phyloP scores from a whole-genome alignment of 768 basidiomycete species.

The Mycena galopus region DNA sequence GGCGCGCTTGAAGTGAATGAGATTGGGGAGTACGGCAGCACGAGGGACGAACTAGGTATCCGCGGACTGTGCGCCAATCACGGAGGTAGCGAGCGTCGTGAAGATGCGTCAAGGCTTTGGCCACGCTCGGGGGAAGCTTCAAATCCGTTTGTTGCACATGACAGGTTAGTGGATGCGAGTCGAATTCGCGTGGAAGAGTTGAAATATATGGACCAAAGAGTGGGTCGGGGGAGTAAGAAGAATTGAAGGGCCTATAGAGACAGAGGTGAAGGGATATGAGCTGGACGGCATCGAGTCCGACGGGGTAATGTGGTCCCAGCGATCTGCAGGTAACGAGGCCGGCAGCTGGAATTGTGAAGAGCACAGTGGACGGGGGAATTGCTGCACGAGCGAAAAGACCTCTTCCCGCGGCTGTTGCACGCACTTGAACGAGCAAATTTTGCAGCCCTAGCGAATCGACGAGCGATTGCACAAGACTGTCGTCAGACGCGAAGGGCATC shows the following conservation, averaged over 20 bases:
- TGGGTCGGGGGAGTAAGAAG: constrained; percentile 62
- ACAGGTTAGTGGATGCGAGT: constrained; percentile 79
- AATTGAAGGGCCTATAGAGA: constrained; percentile 67
- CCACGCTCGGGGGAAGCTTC: constrained; percentile 63
- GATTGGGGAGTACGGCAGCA: background rate
- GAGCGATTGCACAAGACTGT: background rate
- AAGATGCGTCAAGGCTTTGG: constrained; percentile 56
- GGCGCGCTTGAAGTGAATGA: constrained; percentile 32
- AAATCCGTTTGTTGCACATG: constrained; percentile 56
- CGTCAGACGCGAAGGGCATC: background rate
- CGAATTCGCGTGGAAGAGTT: constrained; percentile 79
- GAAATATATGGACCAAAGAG: constrained; percentile 84
- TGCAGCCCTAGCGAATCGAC: background rate
- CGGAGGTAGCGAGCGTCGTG: constrained; percentile 60
- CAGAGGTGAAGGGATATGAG: constrained; percentile 85
- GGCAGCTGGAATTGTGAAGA: constrained; percentile 79
- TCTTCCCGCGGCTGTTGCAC: background rate
- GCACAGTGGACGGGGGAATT: constrained; percentile 62
- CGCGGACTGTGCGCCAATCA: constrained; percentile 69
- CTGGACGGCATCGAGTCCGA: constrained; percentile 73
- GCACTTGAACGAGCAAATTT: background rate
- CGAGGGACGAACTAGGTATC: constrained; percentile 64
- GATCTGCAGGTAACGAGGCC: constrained; percentile 83
- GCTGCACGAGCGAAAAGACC: constrained; percentile 25
- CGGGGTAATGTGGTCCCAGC: constrained; percentile 70